Evolutionary conservation across 257 asterid genomes (phyloP).

Genomic region (Przewalskia tangutica): DNA sequence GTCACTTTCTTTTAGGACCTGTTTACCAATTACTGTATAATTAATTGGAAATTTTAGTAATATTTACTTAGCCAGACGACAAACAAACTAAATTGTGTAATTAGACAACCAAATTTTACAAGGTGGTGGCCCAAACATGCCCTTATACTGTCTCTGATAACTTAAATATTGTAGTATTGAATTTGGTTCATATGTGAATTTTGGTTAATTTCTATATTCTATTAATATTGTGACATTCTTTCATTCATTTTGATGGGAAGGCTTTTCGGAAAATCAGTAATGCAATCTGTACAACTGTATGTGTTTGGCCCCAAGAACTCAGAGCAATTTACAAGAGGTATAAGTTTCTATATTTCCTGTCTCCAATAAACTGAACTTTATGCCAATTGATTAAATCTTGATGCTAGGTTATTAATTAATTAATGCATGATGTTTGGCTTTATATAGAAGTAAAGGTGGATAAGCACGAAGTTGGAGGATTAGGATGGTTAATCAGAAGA

Average conservation of each 20-base stretch:
- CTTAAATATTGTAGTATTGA: no score
- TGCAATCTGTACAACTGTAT: slow-evolving; percentile 62
- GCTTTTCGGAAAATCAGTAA: slow-evolving; percentile 41
- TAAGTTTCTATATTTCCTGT: background rate
- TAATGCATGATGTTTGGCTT: background rate
- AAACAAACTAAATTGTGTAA: no score
- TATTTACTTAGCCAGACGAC: no score
- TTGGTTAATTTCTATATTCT: background rate
- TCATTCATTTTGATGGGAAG: slow-evolving; percentile 10
- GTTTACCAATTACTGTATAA: no score
- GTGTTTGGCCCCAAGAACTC: slow-evolving; percentile 38
- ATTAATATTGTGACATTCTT: background rate
- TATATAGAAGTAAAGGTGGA: slow-evolving; percentile 41
- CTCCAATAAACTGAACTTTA: background rate
- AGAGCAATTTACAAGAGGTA: slow-evolving; percentile 28
- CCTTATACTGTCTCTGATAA: no score
- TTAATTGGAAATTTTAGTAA: no score
- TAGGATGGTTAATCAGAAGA: slow-evolving; percentile 58
- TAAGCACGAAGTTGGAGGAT: slow-evolving; percentile 46
- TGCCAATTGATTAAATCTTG: background rate
- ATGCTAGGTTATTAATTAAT: background rate
- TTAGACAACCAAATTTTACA: no score
- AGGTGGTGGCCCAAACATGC: no score
- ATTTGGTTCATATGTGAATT: background rate
- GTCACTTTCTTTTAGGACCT: background rate